Percentiles rank a stretch among this genome's conserved stretches.
phyloP scores from a whole-genome alignment of 163 green algal genomes.

The Volvox carteri region DNA sequence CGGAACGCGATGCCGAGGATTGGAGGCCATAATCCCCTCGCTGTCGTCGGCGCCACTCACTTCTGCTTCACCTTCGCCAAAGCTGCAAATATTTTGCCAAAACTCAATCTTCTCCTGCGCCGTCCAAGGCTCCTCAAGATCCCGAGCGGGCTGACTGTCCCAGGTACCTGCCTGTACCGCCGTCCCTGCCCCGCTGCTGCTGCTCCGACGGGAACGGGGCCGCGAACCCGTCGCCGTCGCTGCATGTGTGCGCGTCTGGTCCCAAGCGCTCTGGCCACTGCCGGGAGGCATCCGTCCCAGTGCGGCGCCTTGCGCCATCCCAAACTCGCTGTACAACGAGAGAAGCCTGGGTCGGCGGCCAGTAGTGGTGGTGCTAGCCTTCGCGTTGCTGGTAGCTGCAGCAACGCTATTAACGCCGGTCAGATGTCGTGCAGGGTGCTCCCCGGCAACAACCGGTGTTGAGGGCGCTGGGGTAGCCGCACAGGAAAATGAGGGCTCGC shows the following conservation, averaged over 20 bases:
- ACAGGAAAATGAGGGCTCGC: no score
- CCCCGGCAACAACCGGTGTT: no score
- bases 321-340: not conserved
- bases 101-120: slow-evolving; percentile 22
- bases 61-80: not conserved
- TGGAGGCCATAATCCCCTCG: not conserved
- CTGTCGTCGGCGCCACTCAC: not conserved
- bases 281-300: slow-evolving; percentile 11
- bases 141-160: not conserved
- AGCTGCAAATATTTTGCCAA: not conserved
- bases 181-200: not conserved
- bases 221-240: not conserved
- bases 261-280: not conserved
- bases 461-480: no score
- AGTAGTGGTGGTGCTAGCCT: not conserved
- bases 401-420: no score
- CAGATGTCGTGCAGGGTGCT: no score
- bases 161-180: not conserved
- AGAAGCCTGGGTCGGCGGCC: not conserved
- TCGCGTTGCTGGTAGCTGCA: not conserved
- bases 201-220: not conserved
- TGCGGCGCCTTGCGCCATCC: not conserved
- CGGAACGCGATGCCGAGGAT: not conserved
- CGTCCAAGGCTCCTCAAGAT: slow-evolving; percentile 1
- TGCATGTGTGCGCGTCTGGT: not conserved